phyloP scores from a whole-genome alignment of 345 rosid genomes.

The Erodium maritimum region DNA sequence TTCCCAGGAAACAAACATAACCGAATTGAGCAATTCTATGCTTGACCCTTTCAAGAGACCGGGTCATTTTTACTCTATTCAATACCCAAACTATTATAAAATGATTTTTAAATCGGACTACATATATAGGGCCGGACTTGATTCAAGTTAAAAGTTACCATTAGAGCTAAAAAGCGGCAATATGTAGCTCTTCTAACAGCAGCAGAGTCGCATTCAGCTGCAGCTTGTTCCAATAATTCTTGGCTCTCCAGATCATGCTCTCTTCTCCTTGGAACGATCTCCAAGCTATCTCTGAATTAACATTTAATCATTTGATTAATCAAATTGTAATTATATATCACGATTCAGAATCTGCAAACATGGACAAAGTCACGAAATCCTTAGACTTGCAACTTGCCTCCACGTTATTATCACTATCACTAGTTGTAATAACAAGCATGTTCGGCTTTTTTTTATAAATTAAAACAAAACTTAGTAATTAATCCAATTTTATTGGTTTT shows the following conservation, averaged over 20 bases:
- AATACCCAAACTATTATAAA: too few relatives aligned
- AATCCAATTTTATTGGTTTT: neutral
- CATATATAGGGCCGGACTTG: too few relatives aligned
- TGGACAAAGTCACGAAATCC: neutral
- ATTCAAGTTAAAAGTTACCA: slow-evolving; percentile 26
- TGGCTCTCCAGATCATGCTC: slow-evolving; percentile 19
- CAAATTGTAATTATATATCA: neutral
- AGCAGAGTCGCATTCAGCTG: slow-evolving; percentile 34
- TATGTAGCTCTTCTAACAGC: slow-evolving; percentile 41
- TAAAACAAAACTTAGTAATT: neutral
- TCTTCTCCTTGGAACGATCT: slow-evolving; percentile 17
- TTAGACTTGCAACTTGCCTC: slow-evolving; percentile 5
- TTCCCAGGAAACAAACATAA: neutral
- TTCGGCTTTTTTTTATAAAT: neutral
- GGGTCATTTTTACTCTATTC: too few relatives aligned
- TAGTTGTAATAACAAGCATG: slow-evolving; percentile 15
- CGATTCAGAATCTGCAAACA: neutral
- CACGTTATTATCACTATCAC: slow-evolving; percentile 9
- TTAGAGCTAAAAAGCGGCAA: slow-evolving; percentile 51
- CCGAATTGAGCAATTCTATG: neutral
- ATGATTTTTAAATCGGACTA: too few relatives aligned
- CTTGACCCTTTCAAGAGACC: too few relatives aligned
- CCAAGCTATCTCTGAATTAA: slow-evolving; percentile 43
- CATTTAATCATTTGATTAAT: neutral
- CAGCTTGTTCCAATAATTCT: slow-evolving; percentile 14